A percentile compares a stretch with the other conserved stretches of the same genome.
Conservation (phyloP, 164 flowering plant genomes). For the Houttuynia cordata region DNA sequence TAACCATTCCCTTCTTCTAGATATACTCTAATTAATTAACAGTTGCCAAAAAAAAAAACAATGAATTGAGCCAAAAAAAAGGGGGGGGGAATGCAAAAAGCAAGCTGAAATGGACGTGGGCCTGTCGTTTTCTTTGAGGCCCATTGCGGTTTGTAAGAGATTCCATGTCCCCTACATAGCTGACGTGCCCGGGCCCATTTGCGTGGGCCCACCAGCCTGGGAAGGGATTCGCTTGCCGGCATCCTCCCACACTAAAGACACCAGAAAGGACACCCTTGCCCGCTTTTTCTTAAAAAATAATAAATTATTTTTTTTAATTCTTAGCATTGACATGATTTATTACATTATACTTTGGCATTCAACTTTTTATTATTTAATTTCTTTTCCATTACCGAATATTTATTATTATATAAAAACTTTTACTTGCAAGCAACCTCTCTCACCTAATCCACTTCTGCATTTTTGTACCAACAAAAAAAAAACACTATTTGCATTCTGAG, state of each 20-base stretch:
- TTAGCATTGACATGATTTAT: neutral
- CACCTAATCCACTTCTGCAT: too few species aligned
- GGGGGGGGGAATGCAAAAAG: too few species aligned
- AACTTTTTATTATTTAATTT: too few species aligned
- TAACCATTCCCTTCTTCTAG: too few species aligned
- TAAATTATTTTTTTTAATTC: too few species aligned
- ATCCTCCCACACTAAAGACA: neutral
- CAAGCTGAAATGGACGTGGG: neutral
- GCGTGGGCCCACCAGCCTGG: neutral
- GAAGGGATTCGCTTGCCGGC: neutral
- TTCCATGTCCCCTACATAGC: conserved; percentile 3
- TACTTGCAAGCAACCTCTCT: too few species aligned
- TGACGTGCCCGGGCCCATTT: neutral
- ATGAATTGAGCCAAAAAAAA: neutral
- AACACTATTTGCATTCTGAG: too few species aligned
- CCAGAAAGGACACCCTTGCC: neutral
- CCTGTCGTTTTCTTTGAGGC: conserved; percentile 1
- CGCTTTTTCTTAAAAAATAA: neutral
- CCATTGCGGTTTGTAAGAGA: conserved; percentile 2
- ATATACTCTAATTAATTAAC: too few species aligned
- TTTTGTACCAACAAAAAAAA: too few species aligned
- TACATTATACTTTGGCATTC: neutral
- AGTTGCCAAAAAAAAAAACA: neutral
- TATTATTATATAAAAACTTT: too few species aligned
- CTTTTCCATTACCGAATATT: too few species aligned